phyloP scores from a whole-genome alignment of 2,329 filamentous ascomycete species.

The Apiospora hydei region DNA sequence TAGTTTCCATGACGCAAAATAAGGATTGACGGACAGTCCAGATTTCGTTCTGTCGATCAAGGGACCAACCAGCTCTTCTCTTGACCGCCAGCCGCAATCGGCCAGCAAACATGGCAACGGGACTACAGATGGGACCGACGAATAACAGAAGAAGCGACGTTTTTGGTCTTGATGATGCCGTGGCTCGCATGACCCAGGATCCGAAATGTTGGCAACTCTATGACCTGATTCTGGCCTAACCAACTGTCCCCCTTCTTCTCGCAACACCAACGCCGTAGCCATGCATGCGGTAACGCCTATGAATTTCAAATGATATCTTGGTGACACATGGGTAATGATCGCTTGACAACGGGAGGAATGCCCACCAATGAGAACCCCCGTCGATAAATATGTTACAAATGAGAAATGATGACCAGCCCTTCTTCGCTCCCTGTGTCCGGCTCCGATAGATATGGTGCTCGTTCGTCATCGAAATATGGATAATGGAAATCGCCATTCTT shows the following conservation, averaged over 20 bases:
- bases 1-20: neutral
- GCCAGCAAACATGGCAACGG: neutral
- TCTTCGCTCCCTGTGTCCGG: neutral
- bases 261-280: conserved; percentile 16
- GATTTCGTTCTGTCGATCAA: neutral
- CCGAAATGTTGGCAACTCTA: conserved; percentile 6
- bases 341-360: neutral
- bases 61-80: neutral
- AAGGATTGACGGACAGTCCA: neutral
- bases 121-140: neutral
- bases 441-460: conserved; percentile 50
- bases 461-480: neutral
- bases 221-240: neutral
- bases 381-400: neutral
- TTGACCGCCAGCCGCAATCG: neutral
- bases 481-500: neutral
- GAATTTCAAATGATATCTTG: conserved; percentile 19
- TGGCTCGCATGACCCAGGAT: neutral
- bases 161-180: neutral
- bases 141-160: neutral
- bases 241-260: neutral
- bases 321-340: neutral
- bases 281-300: conserved; percentile 10
- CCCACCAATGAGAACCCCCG: neutral
- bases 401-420: neutral